These are phyloP conservation scores for Yarrowia bubula DNA, from an alignment of 805 yeast species.

Conservation along the genomic window DNA sequence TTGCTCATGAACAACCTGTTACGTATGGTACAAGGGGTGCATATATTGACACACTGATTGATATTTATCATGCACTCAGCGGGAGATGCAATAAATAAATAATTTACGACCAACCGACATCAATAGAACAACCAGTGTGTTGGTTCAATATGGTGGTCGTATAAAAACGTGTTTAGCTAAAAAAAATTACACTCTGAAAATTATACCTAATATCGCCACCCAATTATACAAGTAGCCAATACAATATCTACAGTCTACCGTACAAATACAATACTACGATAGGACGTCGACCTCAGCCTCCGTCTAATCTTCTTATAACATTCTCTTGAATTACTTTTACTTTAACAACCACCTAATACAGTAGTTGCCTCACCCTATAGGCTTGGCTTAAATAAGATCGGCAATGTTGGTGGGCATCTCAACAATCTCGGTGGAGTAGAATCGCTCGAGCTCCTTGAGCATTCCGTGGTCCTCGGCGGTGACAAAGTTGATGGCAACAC, in stretches of 20 bases:
- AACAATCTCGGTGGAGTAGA: constrained; percentile 81
- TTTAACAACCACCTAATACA: constrained; percentile 24
- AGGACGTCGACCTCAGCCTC: too few species aligned
- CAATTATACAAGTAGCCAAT: too few species aligned
- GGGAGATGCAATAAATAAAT: too few species aligned
- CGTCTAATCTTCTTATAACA: neutral
- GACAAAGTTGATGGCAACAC: constrained; percentile 93
- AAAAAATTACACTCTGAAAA: too few species aligned
- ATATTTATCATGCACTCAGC: too few species aligned
- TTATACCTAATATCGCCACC: too few species aligned
- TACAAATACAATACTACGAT: too few species aligned
- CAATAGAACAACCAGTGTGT: too few species aligned
- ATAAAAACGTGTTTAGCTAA: too few species aligned
- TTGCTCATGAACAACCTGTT: neutral
- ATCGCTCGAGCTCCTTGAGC: constrained; percentile 80
- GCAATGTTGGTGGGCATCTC: constrained; percentile 89
- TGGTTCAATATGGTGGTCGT: too few species aligned
- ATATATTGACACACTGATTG: neutral
- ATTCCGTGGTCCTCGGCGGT: constrained; percentile 73
- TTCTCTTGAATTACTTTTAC: constrained; percentile 24
- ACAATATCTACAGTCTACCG: too few species aligned
- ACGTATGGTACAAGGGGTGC: neutral
- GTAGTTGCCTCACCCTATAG: constrained; percentile 15
- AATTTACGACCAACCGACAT: too few species aligned
- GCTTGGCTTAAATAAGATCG: constrained; percentile 38